Evolutionary conservation across 225 moss, liverwort and hornwort genomes (phyloP).

Genomic region (Neckera pumila): DNA sequence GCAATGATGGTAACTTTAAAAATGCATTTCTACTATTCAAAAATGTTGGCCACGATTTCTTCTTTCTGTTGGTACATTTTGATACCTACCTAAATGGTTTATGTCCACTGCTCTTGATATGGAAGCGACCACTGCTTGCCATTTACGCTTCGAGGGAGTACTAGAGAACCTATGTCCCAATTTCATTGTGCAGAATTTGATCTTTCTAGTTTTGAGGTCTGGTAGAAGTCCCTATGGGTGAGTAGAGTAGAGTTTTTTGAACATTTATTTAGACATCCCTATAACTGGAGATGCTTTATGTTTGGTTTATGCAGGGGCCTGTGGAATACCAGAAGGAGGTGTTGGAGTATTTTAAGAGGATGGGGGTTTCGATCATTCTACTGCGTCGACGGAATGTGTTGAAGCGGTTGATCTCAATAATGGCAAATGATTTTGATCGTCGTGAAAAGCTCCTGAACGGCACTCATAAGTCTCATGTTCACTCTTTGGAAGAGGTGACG

Average conservation of each 20-base stretch:
- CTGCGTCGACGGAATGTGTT: constrained; percentile 45
- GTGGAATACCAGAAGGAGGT: constrained; percentile 47
- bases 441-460: constrained; percentile 48
- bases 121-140: not conserved
- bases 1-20: no score
- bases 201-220: not conserved
- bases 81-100: not conserved
- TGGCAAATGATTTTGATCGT: constrained; percentile 59
- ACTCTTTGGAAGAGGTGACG: constrained; percentile 47
- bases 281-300: not conserved
- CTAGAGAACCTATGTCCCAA: not conserved
- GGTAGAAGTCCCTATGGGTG: no score
- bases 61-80: not conserved
- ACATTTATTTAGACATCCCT: not conserved
- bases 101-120: not conserved
- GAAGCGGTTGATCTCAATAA: constrained; percentile 50
- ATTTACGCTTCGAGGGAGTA: not conserved
- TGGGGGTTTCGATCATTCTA: constrained; percentile 54
- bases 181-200: not conserved
- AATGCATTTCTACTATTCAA: not conserved
- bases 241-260: not conserved
- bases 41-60: not conserved
- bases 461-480: constrained; percentile 59
- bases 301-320: constrained; percentile 24
- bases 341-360: constrained; percentile 32